Evolutionary conservation across 495 filamentous ascomycete genomes (phyloP), one percentile per base, ranked within the genome.

Genomic region (Annulohypoxylon nitens): DNA sequence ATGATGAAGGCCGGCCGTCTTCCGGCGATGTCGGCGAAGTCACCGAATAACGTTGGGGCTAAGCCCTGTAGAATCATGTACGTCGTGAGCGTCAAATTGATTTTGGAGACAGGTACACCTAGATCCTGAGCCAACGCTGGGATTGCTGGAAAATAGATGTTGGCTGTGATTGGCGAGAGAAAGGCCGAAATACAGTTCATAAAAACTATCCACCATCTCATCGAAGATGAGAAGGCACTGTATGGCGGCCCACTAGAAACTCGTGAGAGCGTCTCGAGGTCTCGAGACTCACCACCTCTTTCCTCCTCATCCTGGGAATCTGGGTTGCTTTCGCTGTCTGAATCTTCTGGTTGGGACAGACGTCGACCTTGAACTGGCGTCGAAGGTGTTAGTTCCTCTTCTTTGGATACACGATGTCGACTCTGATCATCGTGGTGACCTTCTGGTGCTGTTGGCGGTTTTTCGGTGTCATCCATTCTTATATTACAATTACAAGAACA

Each of bases 111-210:
- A 0, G 88, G 87, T 1, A 92, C 87, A 9, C 85, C 73, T 7
- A 92, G 82, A 55, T 90, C 85, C 0, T 68, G 41, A 0, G 89
- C 81, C 16, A 93, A 71, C 7, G 86, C 78, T 25, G 86, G 88
- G 62, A 95, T 81, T 2, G 90, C 90, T 4, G 92, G 92, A 67
- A 94, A 93, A 78, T 96, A 96, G 47, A 94, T 93, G 73, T 92
- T 93, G 18, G 90, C 90, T 0, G 90, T 92, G 58, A 93, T 84
- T 2, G 92, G 91, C 0, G 91, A 93, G 76, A 93, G 88, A 72
- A 93, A 91, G 41, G 88, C 86, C 10, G 88, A 88, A 59, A 85
- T 84, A 25, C 88, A 87, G 45, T 90, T 88, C 81, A 95, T 89
- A 69, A 82, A 82, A n/a, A 92, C 82, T 66, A 92, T 87, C 81